phyloP scores from a whole-genome alignment of 345 rosid genomes.

The Eucalyptus curtisii region DNA sequence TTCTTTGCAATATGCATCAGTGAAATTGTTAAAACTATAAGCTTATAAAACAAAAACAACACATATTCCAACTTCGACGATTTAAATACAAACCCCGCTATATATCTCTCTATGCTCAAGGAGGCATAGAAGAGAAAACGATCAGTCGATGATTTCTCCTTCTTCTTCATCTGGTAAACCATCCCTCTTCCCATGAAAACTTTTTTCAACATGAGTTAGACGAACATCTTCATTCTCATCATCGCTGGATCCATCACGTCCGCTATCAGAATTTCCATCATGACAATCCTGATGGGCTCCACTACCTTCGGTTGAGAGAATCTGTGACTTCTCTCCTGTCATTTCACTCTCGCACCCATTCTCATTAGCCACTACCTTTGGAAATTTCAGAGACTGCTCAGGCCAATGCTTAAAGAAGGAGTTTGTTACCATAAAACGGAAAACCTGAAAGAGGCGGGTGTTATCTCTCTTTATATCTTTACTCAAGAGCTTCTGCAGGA shows the following conservation, averaged over 20 bases:
- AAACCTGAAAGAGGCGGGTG: slow-evolving; percentile 47
- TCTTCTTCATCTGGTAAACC: slow-evolving; percentile 16
- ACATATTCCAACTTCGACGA: not conserved
- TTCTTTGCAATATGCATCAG: not conserved
- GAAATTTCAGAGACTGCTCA: slow-evolving; percentile 51
- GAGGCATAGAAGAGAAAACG: not conserved
- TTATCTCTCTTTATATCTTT: slow-evolving; percentile 63
- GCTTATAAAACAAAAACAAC: not conserved
- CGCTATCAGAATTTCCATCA: not conserved
- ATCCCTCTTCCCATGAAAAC: not conserved
- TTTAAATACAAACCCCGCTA: not conserved
- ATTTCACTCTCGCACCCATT: slow-evolving; percentile 15
- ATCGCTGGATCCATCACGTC: not conserved
- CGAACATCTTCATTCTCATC: not conserved
- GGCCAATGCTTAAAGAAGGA: slow-evolving; percentile 56
- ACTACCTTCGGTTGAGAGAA: not conserved
- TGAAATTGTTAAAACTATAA: not conserved
- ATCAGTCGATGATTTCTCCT: slow-evolving; percentile 49
- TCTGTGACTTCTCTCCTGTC: slow-evolving; percentile 5
- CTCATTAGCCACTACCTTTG: slow-evolving; percentile 39
- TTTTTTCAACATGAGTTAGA: not conserved
- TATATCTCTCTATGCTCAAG: not conserved
- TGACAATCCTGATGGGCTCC: not conserved
- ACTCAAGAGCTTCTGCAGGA: slow-evolving; percentile 74
- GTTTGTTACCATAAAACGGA: slow-evolving; percentile 65